Base-by-base conservation (phyloP, 164 flowering plant species). In the Macadamia tetraphylla region DNA sequence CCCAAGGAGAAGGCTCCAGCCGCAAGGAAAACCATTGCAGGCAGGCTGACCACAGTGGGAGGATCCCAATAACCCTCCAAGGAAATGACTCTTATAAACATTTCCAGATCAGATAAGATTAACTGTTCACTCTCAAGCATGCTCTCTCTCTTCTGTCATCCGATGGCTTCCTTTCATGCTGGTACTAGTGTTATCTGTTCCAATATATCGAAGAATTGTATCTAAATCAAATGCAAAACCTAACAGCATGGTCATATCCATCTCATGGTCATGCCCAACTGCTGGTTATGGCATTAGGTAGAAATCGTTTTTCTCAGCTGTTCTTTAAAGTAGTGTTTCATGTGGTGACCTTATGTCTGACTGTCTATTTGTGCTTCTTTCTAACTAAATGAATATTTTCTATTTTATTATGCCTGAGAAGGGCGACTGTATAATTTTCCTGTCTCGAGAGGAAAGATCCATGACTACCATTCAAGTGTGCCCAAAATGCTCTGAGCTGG, bases 141-240 rank as follows among this genome's bases (percentile, higher is more conserved):
- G 97, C 94, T 91, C 91, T 73, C 94, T 91, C 86, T 91, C 97
- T 91, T 86, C 97, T 91, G 97, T 91, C 97, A 88, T 65, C 66
- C 57, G 14, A 63, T 68, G 63, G 69, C 73, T 70, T 63, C 49
- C 53, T 61, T 59, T 23, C 52, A 63, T 49, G 42, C 63, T 60
- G 68, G 13, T 42, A 17, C 32, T 42, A 12, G 66, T 35, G 59
- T 42, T 46, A n/a, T 32, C 40, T 55, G 14, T 66, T 46, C 59
- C 64, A 32, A 49, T 62, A 42, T 64, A 57, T 58, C 29, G 63
- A 46, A 23, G 30, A n/a, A 31, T 11, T 63, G 43, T 64, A 63
- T 63, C 35, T 63, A 56, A 67, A 58, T 63, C 31, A 46, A 29
- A 52, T 29, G 15, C 23, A 30, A 62, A 67, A n/a, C 44, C 55